These are phyloP conservation scores for Nakazawaea wyomingensis DNA, from an alignment of 805 yeast species.

Conservation along the genomic window DNA sequence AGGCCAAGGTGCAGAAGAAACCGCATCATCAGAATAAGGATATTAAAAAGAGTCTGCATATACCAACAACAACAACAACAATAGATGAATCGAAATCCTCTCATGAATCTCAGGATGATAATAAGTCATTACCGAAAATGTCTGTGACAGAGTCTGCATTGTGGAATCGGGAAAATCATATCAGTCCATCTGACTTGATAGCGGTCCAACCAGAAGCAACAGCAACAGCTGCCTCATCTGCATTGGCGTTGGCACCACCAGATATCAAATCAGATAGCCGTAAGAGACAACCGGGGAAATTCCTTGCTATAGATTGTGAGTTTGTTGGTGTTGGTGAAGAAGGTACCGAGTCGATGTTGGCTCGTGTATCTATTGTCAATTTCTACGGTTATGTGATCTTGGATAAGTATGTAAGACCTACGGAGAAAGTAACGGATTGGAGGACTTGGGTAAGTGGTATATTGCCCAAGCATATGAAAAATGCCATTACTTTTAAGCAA, in stretches of 20 bases:
- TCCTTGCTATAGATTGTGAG: conserved; percentile 85
- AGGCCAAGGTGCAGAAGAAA: conserved; percentile 8
- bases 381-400: conserved; percentile 67
- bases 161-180: conserved; percentile 25
- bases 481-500: conserved; percentile 60
- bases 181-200: conserved; percentile 16
- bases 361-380: conserved; percentile 84
- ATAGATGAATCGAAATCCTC: too few species aligned
- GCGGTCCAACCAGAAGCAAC: too few species aligned
- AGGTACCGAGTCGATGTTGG: conserved; percentile 67
- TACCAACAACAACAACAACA: too few species aligned
- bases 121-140: conserved; percentile 4
- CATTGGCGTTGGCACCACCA: conserved; percentile 10
- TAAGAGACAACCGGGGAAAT: conserved; percentile 58
- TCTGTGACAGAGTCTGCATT: conserved; percentile 21
- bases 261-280: conserved; percentile 2
- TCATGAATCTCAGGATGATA: too few species aligned
- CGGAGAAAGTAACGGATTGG: conserved; percentile 79
- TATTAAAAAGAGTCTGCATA: background rate
- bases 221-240: too few species aligned
- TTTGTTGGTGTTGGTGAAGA: conserved; percentile 86
- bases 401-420: conserved; percentile 74
- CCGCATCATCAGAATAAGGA: background rate
- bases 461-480: conserved; percentile 59
- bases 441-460: conserved; percentile 92